phyloP scores from a whole-genome alignment of 306 rosid species.

The Parietaria judaica region DNA sequence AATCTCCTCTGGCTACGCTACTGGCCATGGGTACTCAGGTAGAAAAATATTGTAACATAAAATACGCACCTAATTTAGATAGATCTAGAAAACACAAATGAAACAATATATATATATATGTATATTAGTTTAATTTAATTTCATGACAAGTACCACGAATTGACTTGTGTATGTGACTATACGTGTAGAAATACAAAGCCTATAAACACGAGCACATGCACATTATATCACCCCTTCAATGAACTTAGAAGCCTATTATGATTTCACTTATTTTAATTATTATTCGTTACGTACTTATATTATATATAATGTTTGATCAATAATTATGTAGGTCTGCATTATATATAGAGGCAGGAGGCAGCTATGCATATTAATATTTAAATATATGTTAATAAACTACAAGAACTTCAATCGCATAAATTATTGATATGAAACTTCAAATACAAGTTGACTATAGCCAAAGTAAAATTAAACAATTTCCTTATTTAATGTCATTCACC shows the following conservation, averaged over 20 bases:
- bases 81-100: too few relatives aligned
- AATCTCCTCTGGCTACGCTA: too few relatives aligned
- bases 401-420: background rate
- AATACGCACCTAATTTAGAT: too few relatives aligned
- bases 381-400: background rate
- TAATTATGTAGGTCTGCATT: slow-evolving; percentile 4
- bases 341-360: too few relatives aligned
- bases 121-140: too few relatives aligned
- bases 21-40: too few relatives aligned
- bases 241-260: background rate
- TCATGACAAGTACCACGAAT: too few relatives aligned
- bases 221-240: background rate
- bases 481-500: slow-evolving; percentile 9
- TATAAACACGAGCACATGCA: too few relatives aligned
- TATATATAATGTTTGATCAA: background rate
- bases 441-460: slow-evolving; percentile 4
- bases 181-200: background rate
- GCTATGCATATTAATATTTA: background rate
- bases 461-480: background rate
- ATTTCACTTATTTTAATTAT: background rate
- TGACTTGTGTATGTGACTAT: too few relatives aligned
- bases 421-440: background rate
- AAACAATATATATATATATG: too few relatives aligned
- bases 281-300: too few relatives aligned
- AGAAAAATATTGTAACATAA: too few relatives aligned